Conservation (phyloP, 2,329 filamentous ascomycete species). For the Mycocentrospora acerina region DNA sequence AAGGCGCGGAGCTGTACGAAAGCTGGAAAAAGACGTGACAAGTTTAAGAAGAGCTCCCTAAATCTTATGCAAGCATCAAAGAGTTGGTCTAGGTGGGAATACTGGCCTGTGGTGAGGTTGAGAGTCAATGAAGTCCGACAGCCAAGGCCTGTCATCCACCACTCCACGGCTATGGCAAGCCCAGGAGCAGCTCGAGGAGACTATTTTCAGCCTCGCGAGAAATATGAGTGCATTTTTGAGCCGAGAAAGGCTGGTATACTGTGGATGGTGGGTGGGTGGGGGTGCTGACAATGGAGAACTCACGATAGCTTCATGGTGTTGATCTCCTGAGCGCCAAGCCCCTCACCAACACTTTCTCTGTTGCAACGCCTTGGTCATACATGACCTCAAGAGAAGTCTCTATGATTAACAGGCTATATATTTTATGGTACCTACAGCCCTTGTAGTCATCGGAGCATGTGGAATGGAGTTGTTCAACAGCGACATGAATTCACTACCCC, state of each 20-base stretch:
- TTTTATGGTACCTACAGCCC: too few relatives aligned
- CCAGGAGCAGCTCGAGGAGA: background rate
- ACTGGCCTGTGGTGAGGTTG: too few relatives aligned
- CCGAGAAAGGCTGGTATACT: background rate
- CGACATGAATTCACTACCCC: too few relatives aligned
- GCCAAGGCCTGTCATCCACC: background rate
- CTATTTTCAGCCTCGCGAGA: background rate
- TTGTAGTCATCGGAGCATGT: too few relatives aligned
- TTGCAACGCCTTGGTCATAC: conserved; percentile 1
- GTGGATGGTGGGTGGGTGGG: conserved; percentile 1
- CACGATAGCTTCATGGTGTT: conserved; percentile 6
- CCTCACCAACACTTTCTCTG: conserved; percentile 1
- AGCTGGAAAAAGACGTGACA: too few relatives aligned
- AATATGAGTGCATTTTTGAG: too few relatives aligned
- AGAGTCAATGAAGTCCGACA: background rate
- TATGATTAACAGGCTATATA: too few relatives aligned
- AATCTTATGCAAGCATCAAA: too few relatives aligned
- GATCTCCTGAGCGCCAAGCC: conserved; percentile 1
- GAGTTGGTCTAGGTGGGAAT: too few relatives aligned
- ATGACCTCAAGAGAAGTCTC: too few relatives aligned
- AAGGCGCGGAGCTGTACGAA: too few relatives aligned
- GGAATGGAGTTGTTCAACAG: too few relatives aligned
- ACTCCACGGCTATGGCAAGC: background rate
- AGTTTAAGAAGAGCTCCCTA: background rate
- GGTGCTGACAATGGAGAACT: background rate